phyloP scores from a whole-genome alignment of 2,329 filamentous ascomycete genomes.

The Neopestalotiopsis sp. region DNA sequence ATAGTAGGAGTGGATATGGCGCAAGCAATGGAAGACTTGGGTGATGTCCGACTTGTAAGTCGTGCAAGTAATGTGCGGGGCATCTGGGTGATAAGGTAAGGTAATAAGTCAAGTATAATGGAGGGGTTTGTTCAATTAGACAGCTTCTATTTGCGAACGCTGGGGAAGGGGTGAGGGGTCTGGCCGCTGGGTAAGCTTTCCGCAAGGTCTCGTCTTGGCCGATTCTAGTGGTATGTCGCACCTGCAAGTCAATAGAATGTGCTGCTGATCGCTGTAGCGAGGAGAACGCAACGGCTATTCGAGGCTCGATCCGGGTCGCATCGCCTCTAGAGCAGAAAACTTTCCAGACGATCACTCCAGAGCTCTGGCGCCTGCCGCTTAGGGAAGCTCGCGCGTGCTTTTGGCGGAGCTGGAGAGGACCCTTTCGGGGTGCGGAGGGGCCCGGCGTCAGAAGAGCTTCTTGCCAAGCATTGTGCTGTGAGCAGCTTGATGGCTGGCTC shows the following conservation, averaged over 20 bases:
- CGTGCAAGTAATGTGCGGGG: conserved; percentile 27
- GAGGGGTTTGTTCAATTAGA: conserved; percentile 1
- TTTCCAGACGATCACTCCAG: background rate
- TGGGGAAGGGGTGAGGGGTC: background rate
- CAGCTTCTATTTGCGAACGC: conserved; percentile 9
- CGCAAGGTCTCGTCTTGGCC: background rate
- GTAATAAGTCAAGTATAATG: background rate
- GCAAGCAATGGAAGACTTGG: conserved; percentile 16
- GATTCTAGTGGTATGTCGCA: background rate
- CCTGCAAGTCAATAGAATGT: background rate
- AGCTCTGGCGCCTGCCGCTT: background rate
- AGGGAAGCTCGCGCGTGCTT: background rate
- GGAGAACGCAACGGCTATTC: conserved; percentile 1
- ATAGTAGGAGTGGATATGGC: conserved; percentile 19
- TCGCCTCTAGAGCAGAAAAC: too few species aligned
- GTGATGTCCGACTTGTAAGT: conserved; percentile 15
- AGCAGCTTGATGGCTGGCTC: background rate
- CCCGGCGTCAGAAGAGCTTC: conserved; percentile 20
- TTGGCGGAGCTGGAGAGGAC: background rate
- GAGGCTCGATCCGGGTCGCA: background rate
- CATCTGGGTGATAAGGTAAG: conserved; percentile 23
- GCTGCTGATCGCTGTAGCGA: background rate
- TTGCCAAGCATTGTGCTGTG: background rate
- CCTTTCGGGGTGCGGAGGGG: background rate
- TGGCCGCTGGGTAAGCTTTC: background rate